phyloP scores from a whole-genome alignment of 441 rosid genomes.

The Manihot esculenta region DNA sequence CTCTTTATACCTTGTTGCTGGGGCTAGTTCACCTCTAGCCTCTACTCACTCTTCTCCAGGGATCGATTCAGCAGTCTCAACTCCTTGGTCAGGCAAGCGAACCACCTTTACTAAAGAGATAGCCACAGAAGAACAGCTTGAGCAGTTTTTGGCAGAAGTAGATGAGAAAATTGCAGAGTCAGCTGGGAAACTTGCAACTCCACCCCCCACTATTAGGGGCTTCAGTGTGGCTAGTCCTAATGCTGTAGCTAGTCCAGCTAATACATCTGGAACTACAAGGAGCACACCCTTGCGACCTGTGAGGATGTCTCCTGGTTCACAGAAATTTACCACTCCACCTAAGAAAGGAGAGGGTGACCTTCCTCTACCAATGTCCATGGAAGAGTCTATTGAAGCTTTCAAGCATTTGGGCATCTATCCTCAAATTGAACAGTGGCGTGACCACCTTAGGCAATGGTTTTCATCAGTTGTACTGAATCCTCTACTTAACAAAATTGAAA shows the following conservation, averaged over 20 bases:
- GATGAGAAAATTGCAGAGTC: slow-evolving; percentile 76
- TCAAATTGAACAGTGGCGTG: slow-evolving; percentile 91
- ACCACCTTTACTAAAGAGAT: slow-evolving; percentile 56
- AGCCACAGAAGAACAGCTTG: slow-evolving; percentile 76
- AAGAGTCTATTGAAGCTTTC: slow-evolving; percentile 84
- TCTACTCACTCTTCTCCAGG: slow-evolving; percentile 63
- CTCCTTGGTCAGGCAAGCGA: slow-evolving; percentile 82
- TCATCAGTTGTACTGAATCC: slow-evolving; percentile 78
- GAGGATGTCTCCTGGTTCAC: slow-evolving; percentile 96
- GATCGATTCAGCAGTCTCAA: slow-evolving; percentile 53
- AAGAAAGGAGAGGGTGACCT: slow-evolving; percentile 96
- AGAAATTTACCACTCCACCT: slow-evolving; percentile 90
- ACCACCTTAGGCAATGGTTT: slow-evolving; percentile 94
- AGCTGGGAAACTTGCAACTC: slow-evolving; percentile 70
- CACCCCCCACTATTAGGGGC: slow-evolving; percentile 69
- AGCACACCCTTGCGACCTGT: slow-evolving; percentile 88
- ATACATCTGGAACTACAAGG: slow-evolving; percentile 79
- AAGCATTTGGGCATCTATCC: slow-evolving; percentile 79
- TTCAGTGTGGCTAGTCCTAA: slow-evolving; percentile 67
- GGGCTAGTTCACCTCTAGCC: slow-evolving; percentile 47
- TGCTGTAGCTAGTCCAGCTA: slow-evolving; percentile 65
- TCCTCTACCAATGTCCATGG: slow-evolving; percentile 89
- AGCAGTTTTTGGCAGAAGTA: slow-evolving; percentile 74
- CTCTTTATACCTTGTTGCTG: slow-evolving; percentile 64
- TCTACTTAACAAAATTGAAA: slow-evolving; percentile 71